These are phyloP conservation scores for Mortierella polycephala DNA, from an alignment of 371 early-diverging fungal genomes.

Conservation along the genomic window DNA sequence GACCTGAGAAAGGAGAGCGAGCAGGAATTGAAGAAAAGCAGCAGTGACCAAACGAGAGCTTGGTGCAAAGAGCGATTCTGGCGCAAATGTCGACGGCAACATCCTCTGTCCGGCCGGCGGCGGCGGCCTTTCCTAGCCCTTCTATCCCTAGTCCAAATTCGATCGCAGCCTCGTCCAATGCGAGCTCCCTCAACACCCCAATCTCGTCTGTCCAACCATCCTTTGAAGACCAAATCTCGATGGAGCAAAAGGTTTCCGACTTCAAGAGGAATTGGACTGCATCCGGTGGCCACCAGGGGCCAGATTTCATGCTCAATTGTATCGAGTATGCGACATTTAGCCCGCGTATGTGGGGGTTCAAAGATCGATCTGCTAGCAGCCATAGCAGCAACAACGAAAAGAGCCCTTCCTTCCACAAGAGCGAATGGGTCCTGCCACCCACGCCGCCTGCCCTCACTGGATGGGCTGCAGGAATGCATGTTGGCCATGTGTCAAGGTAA, in stretches of 20 bases:
- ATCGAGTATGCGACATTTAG: constrained; percentile 39
- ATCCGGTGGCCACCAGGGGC: constrained; percentile 26
- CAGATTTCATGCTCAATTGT: constrained; percentile 32
- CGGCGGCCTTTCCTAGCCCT: constrained; percentile 39
- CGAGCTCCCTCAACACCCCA: constrained; percentile 47
- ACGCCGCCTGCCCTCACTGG: constrained; percentile 25
- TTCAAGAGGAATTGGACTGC: constrained; percentile 32
- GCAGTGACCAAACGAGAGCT: background rate
- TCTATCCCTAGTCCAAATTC: constrained; percentile 54
- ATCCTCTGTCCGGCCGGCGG: constrained; percentile 29
- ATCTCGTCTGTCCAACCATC: constrained; percentile 32
- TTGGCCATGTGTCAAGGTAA: constrained; percentile 33
- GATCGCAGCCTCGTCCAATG: constrained; percentile 31
- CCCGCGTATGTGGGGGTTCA: constrained; percentile 33
- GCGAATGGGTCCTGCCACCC: constrained; percentile 38
- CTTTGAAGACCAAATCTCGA: constrained; percentile 14
- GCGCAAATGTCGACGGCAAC: constrained; percentile 33
- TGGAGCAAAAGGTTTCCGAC: constrained; percentile 41
- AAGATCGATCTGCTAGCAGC: constrained; percentile 15
- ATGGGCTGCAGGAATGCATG: constrained; percentile 40
- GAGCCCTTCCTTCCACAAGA: constrained; percentile 16
- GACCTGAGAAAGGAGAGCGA: background rate
- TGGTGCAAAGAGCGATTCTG: constrained; percentile 1
- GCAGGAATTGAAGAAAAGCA: background rate
- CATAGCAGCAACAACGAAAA: constrained; percentile 3